phyloP scores from a whole-genome alignment of 805 yeast genomes.

The Yarrowia osloensis region DNA sequence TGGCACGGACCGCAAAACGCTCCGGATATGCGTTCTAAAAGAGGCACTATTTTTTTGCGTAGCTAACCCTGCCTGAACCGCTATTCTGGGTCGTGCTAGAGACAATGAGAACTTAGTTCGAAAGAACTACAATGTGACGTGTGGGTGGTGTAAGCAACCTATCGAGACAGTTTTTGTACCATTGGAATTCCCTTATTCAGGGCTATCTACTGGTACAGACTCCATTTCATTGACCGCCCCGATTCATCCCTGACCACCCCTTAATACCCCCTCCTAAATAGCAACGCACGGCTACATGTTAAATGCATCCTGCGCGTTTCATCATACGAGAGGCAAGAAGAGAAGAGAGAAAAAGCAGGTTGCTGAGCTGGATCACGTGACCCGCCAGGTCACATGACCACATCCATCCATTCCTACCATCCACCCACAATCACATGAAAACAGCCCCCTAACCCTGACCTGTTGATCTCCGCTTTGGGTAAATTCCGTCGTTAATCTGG shows the following conservation, averaged over 20 bases:
- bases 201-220: background rate
- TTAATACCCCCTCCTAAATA: background rate
- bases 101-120: too few species aligned
- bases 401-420: background rate
- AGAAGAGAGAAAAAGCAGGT: too few species aligned
- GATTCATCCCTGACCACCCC: too few species aligned
- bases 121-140: too few species aligned
- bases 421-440: background rate
- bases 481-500: slow-evolving; percentile 11
- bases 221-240: too few species aligned
- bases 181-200: background rate
- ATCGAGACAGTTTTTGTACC: background rate
- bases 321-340: background rate
- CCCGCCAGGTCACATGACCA: background rate
- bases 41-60: background rate
- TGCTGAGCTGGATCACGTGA: background rate
- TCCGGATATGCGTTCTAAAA: background rate
- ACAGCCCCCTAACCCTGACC: background rate
- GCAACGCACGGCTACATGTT: background rate
- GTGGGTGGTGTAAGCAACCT: too few species aligned
- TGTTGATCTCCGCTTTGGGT: background rate
- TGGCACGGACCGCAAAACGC: background rate
- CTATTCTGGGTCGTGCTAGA: too few species aligned
- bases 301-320: background rate
- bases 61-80: too few species aligned